Evolutionary conservation across 257 asterid species (phyloP).

Genomic region (Solanum chmielewskii): DNA sequence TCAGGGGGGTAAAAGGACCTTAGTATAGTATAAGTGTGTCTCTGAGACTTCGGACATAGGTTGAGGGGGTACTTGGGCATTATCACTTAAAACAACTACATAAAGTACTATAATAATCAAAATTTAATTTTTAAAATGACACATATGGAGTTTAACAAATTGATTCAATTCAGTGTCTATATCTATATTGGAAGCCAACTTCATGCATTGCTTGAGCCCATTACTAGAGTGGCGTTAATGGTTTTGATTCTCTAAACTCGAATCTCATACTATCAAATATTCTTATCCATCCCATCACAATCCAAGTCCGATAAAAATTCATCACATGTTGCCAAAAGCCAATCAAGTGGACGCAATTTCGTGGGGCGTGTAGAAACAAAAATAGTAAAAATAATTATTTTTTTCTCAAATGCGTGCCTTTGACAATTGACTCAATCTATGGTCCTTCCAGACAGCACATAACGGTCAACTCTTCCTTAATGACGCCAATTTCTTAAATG

Average conservation of each 20-base stretch:
- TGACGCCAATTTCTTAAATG: not conserved
- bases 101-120: not conserved
- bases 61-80: no score
- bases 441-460: constrained; percentile 26
- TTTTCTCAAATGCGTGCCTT: not conserved
- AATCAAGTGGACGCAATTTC: constrained; percentile 2
- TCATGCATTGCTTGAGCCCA: not conserved
- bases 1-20: no score
- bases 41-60: no score
- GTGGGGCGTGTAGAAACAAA: not conserved
- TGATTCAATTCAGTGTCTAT: fast-evolving
- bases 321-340: not conserved
- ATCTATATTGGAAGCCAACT: not conserved
- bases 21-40: no score
- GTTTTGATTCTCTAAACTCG: not conserved
- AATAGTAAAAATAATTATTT: not conserved
- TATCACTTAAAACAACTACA: no score
- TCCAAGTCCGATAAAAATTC: fast-evolving
- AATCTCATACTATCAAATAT: fast-evolving
- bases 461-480: constrained; percentile 37
- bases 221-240: not conserved
- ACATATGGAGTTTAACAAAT: not conserved
- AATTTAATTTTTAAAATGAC: not conserved
- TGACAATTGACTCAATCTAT: constrained; percentile 6
- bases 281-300: not conserved